Conservation (phyloP, 805 yeast species). For the Brettanomyces custersianus region DNA sequence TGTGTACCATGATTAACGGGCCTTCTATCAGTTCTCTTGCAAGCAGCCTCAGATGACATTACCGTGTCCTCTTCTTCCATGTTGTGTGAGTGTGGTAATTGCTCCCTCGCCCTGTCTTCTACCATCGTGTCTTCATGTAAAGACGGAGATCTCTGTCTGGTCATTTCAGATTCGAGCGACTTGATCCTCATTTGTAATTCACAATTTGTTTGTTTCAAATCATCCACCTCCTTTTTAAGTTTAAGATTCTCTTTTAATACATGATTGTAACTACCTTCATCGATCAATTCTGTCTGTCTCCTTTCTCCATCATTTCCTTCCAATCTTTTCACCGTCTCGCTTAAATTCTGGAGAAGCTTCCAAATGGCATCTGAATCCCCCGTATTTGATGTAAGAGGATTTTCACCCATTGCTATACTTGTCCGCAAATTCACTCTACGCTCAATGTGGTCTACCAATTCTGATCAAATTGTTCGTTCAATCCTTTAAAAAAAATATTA, state of each 20-base stretch:
- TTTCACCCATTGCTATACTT: not conserved
- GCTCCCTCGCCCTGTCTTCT: too few relatives aligned
- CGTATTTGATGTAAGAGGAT: not conserved
- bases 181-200: not conserved
- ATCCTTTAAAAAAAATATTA: not conserved
- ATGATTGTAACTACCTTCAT: not conserved
- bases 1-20: too few relatives aligned
- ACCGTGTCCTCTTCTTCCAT: not conserved
- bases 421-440: not conserved
- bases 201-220: not conserved
- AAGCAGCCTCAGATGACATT: not conserved
- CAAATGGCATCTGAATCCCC: not conserved
- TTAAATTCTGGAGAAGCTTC: slow-evolving; percentile 2
- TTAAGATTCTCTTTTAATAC: slow-evolving; percentile 2
- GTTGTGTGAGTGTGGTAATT: too few relatives aligned
- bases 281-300: not conserved
- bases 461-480: not conserved
- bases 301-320: not conserved
- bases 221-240: slow-evolving; percentile 1
- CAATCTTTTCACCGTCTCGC: not conserved
- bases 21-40: too few relatives aligned
- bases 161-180: not conserved
- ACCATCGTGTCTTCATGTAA: too few relatives aligned
- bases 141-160: too few relatives aligned
- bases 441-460: not conserved